Conservation (phyloP, 176 grass and related monocot genomes). For the Triticum urartu region DNA sequence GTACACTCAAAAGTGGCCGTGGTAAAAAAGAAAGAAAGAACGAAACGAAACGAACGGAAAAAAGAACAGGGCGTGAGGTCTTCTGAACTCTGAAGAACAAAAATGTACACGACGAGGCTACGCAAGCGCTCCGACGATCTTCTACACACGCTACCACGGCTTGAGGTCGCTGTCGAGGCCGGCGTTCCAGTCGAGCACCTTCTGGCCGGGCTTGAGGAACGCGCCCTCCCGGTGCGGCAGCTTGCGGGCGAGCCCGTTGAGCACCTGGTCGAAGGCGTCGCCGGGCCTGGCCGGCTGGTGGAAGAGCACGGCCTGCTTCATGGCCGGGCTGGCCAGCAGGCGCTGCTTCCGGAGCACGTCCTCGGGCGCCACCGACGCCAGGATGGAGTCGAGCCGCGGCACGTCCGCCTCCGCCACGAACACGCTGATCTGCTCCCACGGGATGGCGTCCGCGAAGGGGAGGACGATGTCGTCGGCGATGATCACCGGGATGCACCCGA, state of each 20-base stretch:
- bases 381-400: conserved; percentile 62
- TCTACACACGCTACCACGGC: conserved; percentile 40
- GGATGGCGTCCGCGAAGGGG: conserved; percentile 68
- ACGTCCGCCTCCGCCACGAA: conserved; percentile 61
- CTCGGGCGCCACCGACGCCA: conserved; percentile 41
- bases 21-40: not conserved
- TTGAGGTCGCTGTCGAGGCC: conserved; percentile 51
- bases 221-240: conserved; percentile 47
- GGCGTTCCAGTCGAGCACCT: conserved; percentile 49
- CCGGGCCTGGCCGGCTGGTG: conserved; percentile 55
- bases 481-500: conserved; percentile 79
- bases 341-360: conserved; percentile 59
- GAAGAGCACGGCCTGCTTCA: conserved; percentile 76
- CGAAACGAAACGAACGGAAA: not conserved
- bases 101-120: not conserved
- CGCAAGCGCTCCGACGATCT: not conserved
- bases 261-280: conserved; percentile 68
- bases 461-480: conserved; percentile 81
- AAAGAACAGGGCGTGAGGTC: not conserved
- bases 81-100: not conserved
- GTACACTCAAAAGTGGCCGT: not conserved
- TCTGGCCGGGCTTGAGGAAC: conserved; percentile 44
- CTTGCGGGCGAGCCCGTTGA: conserved; percentile 66
- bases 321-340: conserved; percentile 47
- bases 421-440: conserved; percentile 62